Conservation (phyloP, 2,329 filamentous ascomycete species). For the Proliferodiscus dingleyae region DNA sequence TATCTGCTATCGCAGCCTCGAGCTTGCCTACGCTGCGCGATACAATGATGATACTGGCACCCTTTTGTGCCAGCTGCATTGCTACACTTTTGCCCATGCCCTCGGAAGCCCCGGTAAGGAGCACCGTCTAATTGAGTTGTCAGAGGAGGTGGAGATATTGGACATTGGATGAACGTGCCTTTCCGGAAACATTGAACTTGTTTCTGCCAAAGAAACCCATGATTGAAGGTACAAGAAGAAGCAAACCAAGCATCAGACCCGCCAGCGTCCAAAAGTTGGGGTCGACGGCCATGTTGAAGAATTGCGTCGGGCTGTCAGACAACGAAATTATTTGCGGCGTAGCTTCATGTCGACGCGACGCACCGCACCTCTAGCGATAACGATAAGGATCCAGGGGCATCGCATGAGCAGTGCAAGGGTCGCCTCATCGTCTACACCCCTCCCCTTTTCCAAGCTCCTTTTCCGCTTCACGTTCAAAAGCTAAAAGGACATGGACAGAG, state of each 20-base stretch:
- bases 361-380: conserved; percentile 4
- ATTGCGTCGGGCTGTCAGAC: neutral
- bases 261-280: conserved; percentile 16
- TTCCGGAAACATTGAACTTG: conserved; percentile 78
- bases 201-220: conserved; percentile 74
- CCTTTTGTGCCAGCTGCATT: conserved; percentile 70
- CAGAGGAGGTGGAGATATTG: conserved; percentile 8
- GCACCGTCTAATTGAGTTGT: conserved; percentile 59
- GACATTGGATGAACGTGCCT: conserved; percentile 47
- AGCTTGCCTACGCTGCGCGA: conserved; percentile 75
- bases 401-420: neutral
- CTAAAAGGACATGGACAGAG: too few relatives aligned
- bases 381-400: conserved; percentile 8
- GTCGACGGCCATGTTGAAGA: conserved; percentile 10
- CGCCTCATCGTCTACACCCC: neutral
- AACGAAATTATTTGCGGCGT: neutral
- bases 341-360: neutral
- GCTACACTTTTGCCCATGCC: conserved; percentile 81
- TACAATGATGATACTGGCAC: conserved; percentile 82
- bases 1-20: conserved; percentile 58
- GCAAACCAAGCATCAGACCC: conserved; percentile 10
- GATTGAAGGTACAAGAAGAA: conserved; percentile 29
- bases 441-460: too few relatives aligned
- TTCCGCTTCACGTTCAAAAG: too few relatives aligned
- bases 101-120: conserved; percentile 88